Base-by-base conservation (phyloP, 2,329 filamentous ascomycete species). In the Nemania sp. region DNA sequence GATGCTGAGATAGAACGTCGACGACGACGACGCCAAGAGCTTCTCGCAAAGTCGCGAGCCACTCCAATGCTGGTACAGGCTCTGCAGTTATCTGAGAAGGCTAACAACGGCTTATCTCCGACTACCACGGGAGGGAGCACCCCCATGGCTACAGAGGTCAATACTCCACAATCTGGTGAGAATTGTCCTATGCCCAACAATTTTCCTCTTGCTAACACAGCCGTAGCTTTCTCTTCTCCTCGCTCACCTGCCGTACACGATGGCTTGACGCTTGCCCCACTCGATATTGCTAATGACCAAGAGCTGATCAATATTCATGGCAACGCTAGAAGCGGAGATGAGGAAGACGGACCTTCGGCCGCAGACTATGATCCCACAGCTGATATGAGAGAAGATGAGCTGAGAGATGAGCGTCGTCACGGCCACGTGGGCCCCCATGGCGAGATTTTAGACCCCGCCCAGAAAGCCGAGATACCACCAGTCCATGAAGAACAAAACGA, bases 1-100 rank as follows among this genome's bases (percentile, higher is more conserved):
- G 89, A 88, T 58, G 86, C 89, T 62, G 80, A 93, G 66, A 89
- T 96, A 65, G 89, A 95, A 71, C 86, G 91, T 65, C 88, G 92
- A 50, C 88, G 91, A 23, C 91, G 88, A 68, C 84, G 89, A 54
- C 86, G 92, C 61, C 90, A 94, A 74, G 90, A 90, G 60, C 88
- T 96, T 60, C 83, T 91, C 68, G 88, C 90, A 69, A 95, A 91
- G 75, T 88, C 91, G 65, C 86, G 84, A 61, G 86, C 86, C 46
- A 86, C 86, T 44, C 88, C 89, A 46, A 78, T 93, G 65, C 81
- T 89, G 56, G 83, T 93, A 59, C 86, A 92, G 73, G 87, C 88
- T 54, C 76, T 93, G 33, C 83, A 86, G 60, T 79, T 82, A 54
- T 77, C 81, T 43, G 83, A 81, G 60, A 86, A 82, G 59, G 74